Conservation (phyloP, 2,329 filamentous ascomycete genomes). For the Ceratocystis destructans region DNA sequence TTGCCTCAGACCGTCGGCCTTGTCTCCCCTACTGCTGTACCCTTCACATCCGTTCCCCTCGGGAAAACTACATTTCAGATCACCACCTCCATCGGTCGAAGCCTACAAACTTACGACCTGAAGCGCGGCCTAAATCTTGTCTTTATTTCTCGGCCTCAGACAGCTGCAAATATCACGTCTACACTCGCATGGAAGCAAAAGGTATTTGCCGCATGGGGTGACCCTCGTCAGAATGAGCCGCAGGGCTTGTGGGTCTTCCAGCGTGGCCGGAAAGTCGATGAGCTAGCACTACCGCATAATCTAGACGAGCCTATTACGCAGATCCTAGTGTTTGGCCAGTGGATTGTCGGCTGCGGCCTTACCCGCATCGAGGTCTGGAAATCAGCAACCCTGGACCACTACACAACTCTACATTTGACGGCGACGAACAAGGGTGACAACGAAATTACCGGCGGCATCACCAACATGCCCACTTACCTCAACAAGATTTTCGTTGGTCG, state of each 20-base stretch:
- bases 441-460: slow-evolving; percentile 62
- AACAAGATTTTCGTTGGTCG: slow-evolving; percentile 92
- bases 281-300: slow-evolving; percentile 54
- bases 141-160: slow-evolving; percentile 85
- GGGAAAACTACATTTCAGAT: slow-evolving; percentile 96
- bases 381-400: slow-evolving; percentile 67
- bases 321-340: slow-evolving; percentile 73
- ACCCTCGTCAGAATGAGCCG: slow-evolving; percentile 34
- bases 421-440: slow-evolving; percentile 44
- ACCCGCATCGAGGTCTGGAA: slow-evolving; percentile 85
- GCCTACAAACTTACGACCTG: slow-evolving; percentile 90
- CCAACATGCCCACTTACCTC: slow-evolving; percentile 83
- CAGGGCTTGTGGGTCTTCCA: slow-evolving; percentile 84
- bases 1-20: slow-evolving; percentile 65
- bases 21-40: slow-evolving; percentile 78
- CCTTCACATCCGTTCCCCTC: slow-evolving; percentile 76
- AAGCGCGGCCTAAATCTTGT: slow-evolving; percentile 80
- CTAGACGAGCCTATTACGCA: slow-evolving; percentile 59
- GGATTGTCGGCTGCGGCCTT: slow-evolving; percentile 68
- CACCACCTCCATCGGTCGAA: slow-evolving; percentile 82
- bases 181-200: slow-evolving; percentile 77
- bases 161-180: slow-evolving; percentile 71
- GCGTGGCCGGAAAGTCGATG: slow-evolving; percentile 69
- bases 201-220: slow-evolving; percentile 82
- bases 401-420: slow-evolving; percentile 63